Percentiles rank a stretch among this genome's conserved stretches.
phyloP scores from a whole-genome alignment of 2,329 filamentous ascomycete species.

The Paracamarosporium sp. region DNA sequence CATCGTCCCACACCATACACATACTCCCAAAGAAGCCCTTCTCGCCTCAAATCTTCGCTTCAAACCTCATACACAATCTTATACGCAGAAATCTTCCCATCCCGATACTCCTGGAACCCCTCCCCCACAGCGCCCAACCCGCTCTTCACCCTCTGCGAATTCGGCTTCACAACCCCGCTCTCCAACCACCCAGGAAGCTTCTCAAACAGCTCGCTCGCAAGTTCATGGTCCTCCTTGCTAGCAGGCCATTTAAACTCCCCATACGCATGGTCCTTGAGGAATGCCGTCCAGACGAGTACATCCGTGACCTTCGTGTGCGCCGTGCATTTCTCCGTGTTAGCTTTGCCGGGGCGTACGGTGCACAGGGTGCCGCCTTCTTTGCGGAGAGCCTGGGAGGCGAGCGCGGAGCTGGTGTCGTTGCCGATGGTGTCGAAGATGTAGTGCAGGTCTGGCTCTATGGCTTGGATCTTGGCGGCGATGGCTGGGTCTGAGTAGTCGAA shows the following conservation, averaged over 20 bases:
- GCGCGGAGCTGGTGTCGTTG: conserved; percentile 42
- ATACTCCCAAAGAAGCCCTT: no score
- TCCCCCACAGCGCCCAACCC: conserved; percentile 42
- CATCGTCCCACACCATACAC: no score
- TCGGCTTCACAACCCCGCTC: conserved; percentile 46
- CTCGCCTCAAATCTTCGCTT: no score
- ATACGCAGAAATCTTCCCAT: conserved; percentile 48
- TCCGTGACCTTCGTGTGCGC: conserved; percentile 46
- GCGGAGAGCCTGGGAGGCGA: conserved; percentile 39
- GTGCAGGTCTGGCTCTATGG: conserved; percentile 19
- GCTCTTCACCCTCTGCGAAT: conserved; percentile 33
- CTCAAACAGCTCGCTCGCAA: conserved; percentile 47
- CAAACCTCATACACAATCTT: conserved; percentile 50
- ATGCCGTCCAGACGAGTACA: conserved; percentile 54
- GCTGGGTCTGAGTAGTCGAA: conserved; percentile 54
- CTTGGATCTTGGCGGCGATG: conserved; percentile 50
- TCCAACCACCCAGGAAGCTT: conserved; percentile 45
- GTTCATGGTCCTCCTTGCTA: conserved; percentile 45
- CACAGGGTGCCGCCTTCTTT: conserved; percentile 42
- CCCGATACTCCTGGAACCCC: conserved; percentile 49
- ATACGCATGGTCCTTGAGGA: conserved; percentile 50
- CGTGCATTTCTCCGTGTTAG: conserved; percentile 45
- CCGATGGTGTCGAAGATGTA: conserved; percentile 56
- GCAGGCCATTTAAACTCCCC: conserved; percentile 44
- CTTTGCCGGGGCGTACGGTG: conserved; percentile 52